Conservation (phyloP, 1,284 basidiomycete species). For the Meripilus lineatus region DNA sequence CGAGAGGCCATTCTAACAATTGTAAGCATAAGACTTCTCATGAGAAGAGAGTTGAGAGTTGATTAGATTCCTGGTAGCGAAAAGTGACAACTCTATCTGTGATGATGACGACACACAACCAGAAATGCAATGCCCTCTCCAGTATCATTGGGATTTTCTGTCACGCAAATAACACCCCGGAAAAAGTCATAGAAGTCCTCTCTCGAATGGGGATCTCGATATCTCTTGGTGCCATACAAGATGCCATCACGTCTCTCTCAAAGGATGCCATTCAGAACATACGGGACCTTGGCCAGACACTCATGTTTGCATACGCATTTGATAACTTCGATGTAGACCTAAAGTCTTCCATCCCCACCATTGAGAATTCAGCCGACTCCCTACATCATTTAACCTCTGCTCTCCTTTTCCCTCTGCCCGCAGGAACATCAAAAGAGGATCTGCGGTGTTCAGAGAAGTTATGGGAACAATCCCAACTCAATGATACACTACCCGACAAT, state of each 20-base stretch:
- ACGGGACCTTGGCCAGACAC: slow-evolving; percentile 17
- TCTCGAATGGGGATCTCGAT: neutral
- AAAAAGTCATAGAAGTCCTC: neutral
- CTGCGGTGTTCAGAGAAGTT: slow-evolving; percentile 25
- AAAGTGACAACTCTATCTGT: neutral
- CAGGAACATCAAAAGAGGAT: slow-evolving; percentile 21
- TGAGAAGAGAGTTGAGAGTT: neutral
- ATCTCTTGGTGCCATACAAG: neutral
- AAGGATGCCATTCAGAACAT: slow-evolving; percentile 11
- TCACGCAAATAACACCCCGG: neutral
- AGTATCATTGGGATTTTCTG: neutral
- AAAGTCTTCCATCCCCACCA: slow-evolving; percentile 17
- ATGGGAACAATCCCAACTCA: slow-evolving; percentile 19
- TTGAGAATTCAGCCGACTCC: slow-evolving; percentile 16
- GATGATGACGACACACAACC: neutral
- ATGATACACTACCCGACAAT: neutral
- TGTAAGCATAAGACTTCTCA: neutral
- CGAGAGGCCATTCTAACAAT: neutral
- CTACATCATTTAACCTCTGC: slow-evolving; percentile 26
- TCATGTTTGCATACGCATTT: slow-evolving; percentile 20
- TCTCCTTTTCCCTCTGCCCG: slow-evolving; percentile 19
- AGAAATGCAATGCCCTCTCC: slow-evolving; percentile 1
- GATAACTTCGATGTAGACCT: slow-evolving; percentile 30
- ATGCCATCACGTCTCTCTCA: slow-evolving; percentile 17
- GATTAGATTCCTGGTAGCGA: neutral